phyloP scores from a whole-genome alignment of 192 early-diverging fungal species.

The Entophlyctis luteolus region DNA sequence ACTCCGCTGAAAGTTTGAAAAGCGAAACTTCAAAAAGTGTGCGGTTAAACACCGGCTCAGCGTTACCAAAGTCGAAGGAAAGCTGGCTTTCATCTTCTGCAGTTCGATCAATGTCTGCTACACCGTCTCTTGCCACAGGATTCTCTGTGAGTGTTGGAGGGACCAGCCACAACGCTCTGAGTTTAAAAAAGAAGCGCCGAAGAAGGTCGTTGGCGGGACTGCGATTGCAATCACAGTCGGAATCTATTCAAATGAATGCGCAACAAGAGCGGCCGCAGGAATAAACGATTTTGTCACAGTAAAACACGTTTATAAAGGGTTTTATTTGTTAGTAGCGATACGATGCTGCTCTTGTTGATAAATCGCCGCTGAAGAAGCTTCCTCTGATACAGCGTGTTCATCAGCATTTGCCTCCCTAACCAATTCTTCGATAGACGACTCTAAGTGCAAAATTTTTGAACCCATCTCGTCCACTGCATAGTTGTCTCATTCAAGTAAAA shows the following conservation, averaged over 20 bases:
- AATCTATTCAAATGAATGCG: not conserved
- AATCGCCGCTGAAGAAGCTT: not conserved
- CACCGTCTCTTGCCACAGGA: not conserved
- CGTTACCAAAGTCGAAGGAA: too few relatives aligned
- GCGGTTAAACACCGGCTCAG: too few relatives aligned
- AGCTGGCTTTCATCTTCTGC: too few relatives aligned
- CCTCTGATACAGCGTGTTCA: not conserved
- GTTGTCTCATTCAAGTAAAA: not conserved
- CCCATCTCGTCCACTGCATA: constrained; percentile 39
- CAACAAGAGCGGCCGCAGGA: too few relatives aligned
- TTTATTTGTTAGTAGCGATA: not conserved
- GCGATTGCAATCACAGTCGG: constrained; percentile 15
- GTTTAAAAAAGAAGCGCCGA: constrained; percentile 15
- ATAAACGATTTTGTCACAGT: too few relatives aligned
- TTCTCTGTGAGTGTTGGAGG: too few relatives aligned
- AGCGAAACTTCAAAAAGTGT: too few relatives aligned
- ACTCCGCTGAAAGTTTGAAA: too few relatives aligned
- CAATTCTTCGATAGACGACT: constrained; percentile 28
- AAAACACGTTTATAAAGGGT: too few relatives aligned
- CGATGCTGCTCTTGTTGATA: not conserved
- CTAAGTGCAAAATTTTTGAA: constrained; percentile 26
- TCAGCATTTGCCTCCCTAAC: constrained; percentile 11
- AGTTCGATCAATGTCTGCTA: not conserved
- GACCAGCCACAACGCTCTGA: not conserved
- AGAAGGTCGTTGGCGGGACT: constrained; percentile 21